phyloP scores from a whole-genome alignment of 352 stramenopile genomes.

The Phytophthora aleatoria region DNA sequence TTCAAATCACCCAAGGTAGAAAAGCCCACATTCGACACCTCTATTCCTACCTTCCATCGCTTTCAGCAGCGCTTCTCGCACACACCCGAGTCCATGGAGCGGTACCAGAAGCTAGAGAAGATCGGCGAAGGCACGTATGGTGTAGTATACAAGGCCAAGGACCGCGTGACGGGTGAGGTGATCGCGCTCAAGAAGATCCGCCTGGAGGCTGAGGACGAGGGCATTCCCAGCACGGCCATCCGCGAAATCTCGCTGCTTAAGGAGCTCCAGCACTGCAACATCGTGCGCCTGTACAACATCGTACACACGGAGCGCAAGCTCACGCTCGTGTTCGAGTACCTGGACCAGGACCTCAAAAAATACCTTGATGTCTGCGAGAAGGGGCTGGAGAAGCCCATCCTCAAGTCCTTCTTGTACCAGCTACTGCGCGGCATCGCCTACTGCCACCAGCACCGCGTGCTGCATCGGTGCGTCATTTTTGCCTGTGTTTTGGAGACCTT shows the following conservation, averaged over 20 bases:
- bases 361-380: conserved; percentile 99
- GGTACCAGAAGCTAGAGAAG: conserved; percentile 97
- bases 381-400: conserved; percentile 92
- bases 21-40: background rate
- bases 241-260: conserved; percentile 99
- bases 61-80: conserved; percentile 5
- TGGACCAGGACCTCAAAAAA: conserved; percentile 99
- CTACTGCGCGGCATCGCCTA: conserved; percentile 98
- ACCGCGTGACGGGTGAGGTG: conserved; percentile 96
- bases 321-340: conserved; percentile 99
- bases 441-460: conserved; percentile 97
- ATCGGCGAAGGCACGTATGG: conserved; percentile 99
- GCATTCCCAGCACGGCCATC: conserved; percentile 98
- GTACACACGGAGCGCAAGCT: conserved; percentile 99
- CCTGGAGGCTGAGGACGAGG: conserved; percentile 97
- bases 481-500: background rate
- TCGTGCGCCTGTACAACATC: conserved; percentile 99
- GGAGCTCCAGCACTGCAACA: conserved; percentile 97
- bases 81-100: conserved; percentile 62
- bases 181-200: conserved; percentile 99
- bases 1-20: too few relatives aligned
- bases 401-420: conserved; percentile 99
- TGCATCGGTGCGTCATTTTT: conserved; percentile 76
- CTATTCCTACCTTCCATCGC: conserved; percentile 2
- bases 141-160: conserved; percentile 99